Conservation (phyloP, 78 protist species). For the Dictyostelium brefeldianum region DNA sequence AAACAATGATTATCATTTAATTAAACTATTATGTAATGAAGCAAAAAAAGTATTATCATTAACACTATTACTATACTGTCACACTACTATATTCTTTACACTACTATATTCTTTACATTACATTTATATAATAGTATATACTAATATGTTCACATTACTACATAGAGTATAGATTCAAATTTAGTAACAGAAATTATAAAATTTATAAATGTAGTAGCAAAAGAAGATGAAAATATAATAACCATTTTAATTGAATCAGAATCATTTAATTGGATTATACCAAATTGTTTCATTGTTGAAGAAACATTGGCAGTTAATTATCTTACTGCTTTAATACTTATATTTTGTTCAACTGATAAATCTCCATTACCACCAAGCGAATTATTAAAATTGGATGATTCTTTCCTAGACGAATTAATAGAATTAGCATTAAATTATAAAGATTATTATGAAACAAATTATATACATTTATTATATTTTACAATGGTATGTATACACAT, state of each 20-base stretch:
- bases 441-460: conserved; percentile 51
- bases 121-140: too few relatives aligned
- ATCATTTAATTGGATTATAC: conserved; percentile 63
- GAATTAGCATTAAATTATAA: conserved; percentile 27
- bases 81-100: too few relatives aligned
- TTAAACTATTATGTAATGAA: conserved; percentile 41
- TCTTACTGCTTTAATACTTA: background rate
- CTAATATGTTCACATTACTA: background rate
- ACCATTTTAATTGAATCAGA: background rate
- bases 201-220: conserved; percentile 37
- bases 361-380: conserved; percentile 34
- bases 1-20: conserved; percentile 17
- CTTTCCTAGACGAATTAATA: conserved; percentile 31
- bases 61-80: too few relatives aligned
- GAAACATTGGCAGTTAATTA: background rate
- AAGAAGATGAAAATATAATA: conserved; percentile 2
- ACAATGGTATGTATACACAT: conserved; percentile 61
- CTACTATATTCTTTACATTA: too few relatives aligned
- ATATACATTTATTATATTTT: conserved; percentile 34
- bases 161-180: conserved; percentile 32
- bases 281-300: conserved; percentile 55
- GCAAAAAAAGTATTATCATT: conserved; percentile 46
- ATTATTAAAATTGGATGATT: conserved; percentile 34
- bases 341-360: conserved; percentile 1
- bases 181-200: conserved; percentile 34